Conservation (phyloP, 2,329 filamentous ascomycete species). For the Teratosphaeria epicoccoides region DNA sequence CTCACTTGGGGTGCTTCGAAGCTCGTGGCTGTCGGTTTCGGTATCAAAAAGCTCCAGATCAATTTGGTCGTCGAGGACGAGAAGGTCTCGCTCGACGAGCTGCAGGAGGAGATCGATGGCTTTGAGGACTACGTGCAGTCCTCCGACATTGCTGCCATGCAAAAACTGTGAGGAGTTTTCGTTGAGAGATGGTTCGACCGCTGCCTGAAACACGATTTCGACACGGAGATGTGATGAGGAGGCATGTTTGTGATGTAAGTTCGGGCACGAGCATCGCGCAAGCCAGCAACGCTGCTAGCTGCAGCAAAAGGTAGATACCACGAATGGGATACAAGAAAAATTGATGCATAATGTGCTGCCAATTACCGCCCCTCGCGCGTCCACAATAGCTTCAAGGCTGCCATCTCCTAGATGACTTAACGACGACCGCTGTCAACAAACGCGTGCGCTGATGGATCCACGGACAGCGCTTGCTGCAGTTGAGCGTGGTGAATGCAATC, state of each 20-base stretch:
- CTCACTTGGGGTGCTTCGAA: conserved; percentile 92
- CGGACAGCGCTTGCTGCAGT: background rate
- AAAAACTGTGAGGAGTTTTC: conserved; percentile 61
- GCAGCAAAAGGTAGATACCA: background rate
- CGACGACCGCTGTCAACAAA: too few relatives aligned
- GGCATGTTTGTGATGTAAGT: background rate
- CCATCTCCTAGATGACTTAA: too few relatives aligned
- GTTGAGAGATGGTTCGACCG: background rate
- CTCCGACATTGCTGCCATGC: conserved; percentile 79
- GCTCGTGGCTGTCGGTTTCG: conserved; percentile 83
- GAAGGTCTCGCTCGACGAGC: conserved; percentile 77
- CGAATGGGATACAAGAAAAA: background rate
- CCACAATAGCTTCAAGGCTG: too few relatives aligned
- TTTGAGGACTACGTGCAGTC: conserved; percentile 96
- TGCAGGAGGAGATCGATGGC: conserved; percentile 75
- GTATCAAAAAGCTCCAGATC: conserved; percentile 99
- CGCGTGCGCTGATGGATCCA: background rate
- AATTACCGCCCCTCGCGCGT: too few relatives aligned
- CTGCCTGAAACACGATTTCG: too few relatives aligned
- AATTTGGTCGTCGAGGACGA: conserved; percentile 96
- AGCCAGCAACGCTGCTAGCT: background rate
- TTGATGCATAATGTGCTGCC: background rate
- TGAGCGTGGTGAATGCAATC: background rate
- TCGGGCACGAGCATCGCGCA: background rate
- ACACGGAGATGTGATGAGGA: background rate